phyloP scores from a whole-genome alignment of 2,329 filamentous ascomycete genomes.

The Hyphodiscus sp. region DNA sequence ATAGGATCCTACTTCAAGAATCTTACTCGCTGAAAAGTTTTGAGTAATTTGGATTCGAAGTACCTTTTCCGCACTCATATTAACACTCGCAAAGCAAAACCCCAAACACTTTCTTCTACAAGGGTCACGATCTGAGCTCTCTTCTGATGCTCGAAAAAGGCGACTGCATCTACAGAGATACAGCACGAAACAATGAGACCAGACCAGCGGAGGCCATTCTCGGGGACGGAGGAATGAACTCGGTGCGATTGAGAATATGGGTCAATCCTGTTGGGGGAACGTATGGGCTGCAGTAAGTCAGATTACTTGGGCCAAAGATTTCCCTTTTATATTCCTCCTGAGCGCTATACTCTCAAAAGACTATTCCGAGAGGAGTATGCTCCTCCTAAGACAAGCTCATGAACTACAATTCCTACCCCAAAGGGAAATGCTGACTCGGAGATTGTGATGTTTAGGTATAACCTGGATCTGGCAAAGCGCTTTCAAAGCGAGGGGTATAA shows the following conservation, averaged over 20 bases:
- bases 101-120: conserved; percentile 27
- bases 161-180: conserved; percentile 33
- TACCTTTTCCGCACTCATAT: not conserved
- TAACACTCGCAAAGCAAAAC: not conserved
- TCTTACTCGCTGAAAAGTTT: no score
- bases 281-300: conserved; percentile 53
- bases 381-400: no score
- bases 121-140: conserved; percentile 35
- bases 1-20: no score
- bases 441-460: conserved; percentile 35
- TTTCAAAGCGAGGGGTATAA: conserved; percentile 54
- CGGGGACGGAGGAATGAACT: conserved; percentile 56
- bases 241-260: conserved; percentile 64
- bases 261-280: conserved; percentile 58
- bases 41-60: no score
- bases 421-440: no score
- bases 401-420: no score
- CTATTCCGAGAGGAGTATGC: no score
- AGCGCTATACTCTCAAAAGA: no score
- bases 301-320: no score
- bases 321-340: no score
- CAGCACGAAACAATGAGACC: conserved; percentile 29
- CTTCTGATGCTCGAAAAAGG: conserved; percentile 32
- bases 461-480: conserved; percentile 56
- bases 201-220: conserved; percentile 56